Percentiles rank a stretch among this genome's conserved stretches.
Conservation (phyloP, 2,329 filamentous ascomycete species). For the Aspergillus sp. region DNA sequence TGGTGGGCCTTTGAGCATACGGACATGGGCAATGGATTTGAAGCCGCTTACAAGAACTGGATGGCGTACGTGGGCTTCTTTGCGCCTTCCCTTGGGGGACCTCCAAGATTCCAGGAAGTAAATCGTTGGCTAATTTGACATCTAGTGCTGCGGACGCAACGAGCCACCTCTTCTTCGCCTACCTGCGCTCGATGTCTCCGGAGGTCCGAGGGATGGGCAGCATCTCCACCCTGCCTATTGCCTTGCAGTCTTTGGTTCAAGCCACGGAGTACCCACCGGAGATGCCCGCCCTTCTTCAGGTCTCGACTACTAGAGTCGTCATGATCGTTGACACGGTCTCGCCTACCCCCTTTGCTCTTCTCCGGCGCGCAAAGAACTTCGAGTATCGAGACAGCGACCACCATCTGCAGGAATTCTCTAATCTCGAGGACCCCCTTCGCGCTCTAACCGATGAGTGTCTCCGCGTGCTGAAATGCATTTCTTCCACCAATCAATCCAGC, state of each 20-base stretch:
- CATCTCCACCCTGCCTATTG: constrained; percentile 84
- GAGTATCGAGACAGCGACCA: constrained; percentile 87
- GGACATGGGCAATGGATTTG: constrained; percentile 86
- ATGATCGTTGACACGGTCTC: constrained; percentile 98
- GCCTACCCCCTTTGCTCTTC: constrained; percentile 85
- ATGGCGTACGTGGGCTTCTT: constrained; percentile 59
- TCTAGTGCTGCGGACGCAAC: constrained; percentile 86
- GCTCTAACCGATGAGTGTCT: constrained; percentile 92
- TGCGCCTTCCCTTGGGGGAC: not conserved
- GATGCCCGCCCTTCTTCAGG: constrained; percentile 71
- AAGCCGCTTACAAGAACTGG: constrained; percentile 91
- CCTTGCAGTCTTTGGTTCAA: constrained; percentile 83
- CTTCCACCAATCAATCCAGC: constrained; percentile 81
- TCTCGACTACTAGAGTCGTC: constrained; percentile 80
- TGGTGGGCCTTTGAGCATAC: constrained; percentile 98
- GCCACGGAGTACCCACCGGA: constrained; percentile 94
- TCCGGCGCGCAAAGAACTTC: constrained; percentile 90
- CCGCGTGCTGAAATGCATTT: constrained; percentile 84
- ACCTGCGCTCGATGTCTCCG: constrained; percentile 86
- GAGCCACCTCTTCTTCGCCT: constrained; percentile 97
- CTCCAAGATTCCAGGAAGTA: not conserved
- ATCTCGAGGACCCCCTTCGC: constrained; percentile 83
- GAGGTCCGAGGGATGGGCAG: constrained; percentile 70
- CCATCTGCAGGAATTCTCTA: constrained; percentile 80
- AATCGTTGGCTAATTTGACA: constrained; percentile 30